Percentiles rank a stretch among this genome's conserved stretches.
Evolutionary conservation across 176 grass and related monocot genomes (phyloP).

Genomic region (Rhipidocladum racemiflorum): DNA sequence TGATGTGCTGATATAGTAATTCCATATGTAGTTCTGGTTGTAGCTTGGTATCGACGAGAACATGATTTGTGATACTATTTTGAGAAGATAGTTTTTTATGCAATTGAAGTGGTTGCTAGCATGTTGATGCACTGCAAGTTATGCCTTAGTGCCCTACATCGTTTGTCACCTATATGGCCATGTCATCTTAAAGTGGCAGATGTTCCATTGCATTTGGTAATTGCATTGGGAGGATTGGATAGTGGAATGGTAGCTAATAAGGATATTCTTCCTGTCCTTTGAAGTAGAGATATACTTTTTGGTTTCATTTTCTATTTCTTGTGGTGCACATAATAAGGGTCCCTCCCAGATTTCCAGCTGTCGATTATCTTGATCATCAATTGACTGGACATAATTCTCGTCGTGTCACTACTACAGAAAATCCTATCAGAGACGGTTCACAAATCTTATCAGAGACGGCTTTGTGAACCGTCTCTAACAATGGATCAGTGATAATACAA

Average conservation of each 20-base stretch:
- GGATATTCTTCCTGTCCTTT: background rate
- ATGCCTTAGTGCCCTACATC: background rate
- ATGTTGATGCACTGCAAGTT: background rate
- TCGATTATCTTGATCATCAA: background rate
- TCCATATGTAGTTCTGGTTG: no score
- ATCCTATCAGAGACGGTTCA: no score
- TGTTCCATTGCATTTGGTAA: background rate
- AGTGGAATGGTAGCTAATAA: background rate
- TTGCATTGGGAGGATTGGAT: background rate
- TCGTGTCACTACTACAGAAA: no score
- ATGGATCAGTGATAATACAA: no score
- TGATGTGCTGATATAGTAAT: no score
- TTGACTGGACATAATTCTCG: background rate
- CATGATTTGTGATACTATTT: no score
- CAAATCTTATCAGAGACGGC: no score
- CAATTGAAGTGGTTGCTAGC: no score
- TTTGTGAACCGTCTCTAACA: no score
- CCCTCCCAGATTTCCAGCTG: background rate
- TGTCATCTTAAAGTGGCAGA: background rate
- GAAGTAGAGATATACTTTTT: background rate
- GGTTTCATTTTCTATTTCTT: conserved; percentile 8
- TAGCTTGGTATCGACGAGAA: no score
- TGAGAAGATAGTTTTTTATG: no score
- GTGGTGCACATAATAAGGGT: background rate
- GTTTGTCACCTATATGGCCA: background rate